phyloP scores from a whole-genome alignment of 345 rosid species.

The Moringa oleifera region DNA sequence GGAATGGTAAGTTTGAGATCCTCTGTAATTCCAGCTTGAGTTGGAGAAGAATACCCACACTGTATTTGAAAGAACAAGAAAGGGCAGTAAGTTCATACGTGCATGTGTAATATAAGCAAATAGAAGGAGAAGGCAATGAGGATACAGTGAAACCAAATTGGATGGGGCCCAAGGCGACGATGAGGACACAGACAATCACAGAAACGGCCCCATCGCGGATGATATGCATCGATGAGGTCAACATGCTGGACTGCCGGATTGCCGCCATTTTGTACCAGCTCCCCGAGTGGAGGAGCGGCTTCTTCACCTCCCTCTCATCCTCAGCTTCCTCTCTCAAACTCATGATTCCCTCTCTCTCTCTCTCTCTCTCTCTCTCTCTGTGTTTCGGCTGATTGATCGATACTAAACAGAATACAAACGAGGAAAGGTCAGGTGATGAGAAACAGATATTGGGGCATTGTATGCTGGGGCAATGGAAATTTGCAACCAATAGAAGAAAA shows the following conservation, averaged over 20 bases:
- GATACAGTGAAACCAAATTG: conserved; percentile 72
- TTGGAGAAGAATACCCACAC: conserved; percentile 75
- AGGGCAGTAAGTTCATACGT: background rate
- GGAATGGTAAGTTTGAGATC: conserved; percentile 56
- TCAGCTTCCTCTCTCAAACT: conserved; percentile 51
- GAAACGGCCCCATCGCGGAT: conserved; percentile 67
- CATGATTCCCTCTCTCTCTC: conserved; percentile 25
- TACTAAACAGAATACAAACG: too few species aligned
- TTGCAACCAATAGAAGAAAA: too few species aligned
- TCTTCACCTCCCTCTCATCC: conserved; percentile 46
- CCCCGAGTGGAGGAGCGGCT: conserved; percentile 68
- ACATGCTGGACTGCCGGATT: conserved; percentile 52
- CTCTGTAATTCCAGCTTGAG: conserved; percentile 39
- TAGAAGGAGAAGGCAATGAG: background rate
- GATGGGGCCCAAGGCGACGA: conserved; percentile 69
- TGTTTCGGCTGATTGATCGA: background rate
- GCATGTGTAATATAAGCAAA: background rate
- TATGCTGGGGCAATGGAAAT: too few species aligned
- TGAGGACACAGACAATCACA: conserved; percentile 60
- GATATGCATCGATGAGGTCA: conserved; percentile 46
- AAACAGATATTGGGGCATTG: too few species aligned
- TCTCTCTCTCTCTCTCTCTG: background rate
- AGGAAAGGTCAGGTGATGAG: too few species aligned
- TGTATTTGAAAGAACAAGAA: conserved; percentile 11
- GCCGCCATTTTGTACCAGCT: conserved; percentile 77